Conservation (phyloP, 1,139 yeast species). For the Suhomyces atakaporum region DNA sequence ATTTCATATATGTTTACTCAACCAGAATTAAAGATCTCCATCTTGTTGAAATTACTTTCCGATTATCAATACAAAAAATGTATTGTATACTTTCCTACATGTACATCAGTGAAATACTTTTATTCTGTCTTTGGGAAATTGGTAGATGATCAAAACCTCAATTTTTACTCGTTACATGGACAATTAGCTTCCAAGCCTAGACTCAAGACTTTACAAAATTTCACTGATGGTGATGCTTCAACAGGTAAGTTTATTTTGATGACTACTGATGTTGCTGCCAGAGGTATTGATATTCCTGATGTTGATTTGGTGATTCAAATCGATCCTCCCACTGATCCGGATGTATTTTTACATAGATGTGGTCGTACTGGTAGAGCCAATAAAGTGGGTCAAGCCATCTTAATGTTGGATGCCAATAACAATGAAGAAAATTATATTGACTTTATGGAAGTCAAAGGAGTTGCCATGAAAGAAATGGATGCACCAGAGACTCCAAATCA, state of each 20-base stretch:
- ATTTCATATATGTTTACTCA: constrained; percentile 62
- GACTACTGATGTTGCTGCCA: constrained; percentile 87
- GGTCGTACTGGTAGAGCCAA: constrained; percentile 98
- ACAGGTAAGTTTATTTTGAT: constrained; percentile 60
- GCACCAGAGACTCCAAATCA: constrained; percentile 27
- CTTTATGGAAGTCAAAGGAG: constrained; percentile 75
- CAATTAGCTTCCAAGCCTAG: constrained; percentile 76
- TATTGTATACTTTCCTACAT: constrained; percentile 90
- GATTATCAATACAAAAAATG: constrained; percentile 66
- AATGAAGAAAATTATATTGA: constrained; percentile 82
- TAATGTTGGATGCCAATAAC: constrained; percentile 62
- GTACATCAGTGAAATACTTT: constrained; percentile 76
- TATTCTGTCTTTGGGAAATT: constrained; percentile 53
- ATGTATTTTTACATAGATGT: constrained; percentile 86
- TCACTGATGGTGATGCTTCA: constrained; percentile 48
- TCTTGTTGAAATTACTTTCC: constrained; percentile 55
- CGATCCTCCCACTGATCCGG: constrained; percentile 93
- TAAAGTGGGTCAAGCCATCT: constrained; percentile 74
- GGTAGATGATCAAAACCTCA: constrained; percentile 29
- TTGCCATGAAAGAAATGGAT: constrained; percentile 47
- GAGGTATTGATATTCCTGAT: constrained; percentile 92
- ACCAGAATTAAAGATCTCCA: constrained; percentile 62
- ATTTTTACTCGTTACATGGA: constrained; percentile 78
- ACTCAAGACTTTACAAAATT: constrained; percentile 64
- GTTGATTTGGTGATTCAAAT: constrained; percentile 86